A percentile compares a stretch with the other conserved stretches of the same genome.
Evolutionary conservation across 257 asterid genomes (phyloP).

Genomic region (Mitragyna speciosa): DNA sequence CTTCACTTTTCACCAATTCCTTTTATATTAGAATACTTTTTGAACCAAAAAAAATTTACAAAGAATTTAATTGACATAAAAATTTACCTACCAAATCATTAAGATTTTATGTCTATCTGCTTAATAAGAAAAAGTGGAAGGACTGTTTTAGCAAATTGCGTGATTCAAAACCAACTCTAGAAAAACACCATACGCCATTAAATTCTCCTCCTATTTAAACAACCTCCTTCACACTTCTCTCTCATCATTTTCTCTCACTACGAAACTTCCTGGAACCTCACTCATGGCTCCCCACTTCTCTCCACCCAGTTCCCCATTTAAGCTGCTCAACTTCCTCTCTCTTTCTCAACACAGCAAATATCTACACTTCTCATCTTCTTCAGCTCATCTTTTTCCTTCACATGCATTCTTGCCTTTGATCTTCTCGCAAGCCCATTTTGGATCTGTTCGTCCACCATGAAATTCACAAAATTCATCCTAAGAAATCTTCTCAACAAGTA

Average conservation of each 20-base stretch:
- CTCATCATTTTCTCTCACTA: conserved; percentile 28
- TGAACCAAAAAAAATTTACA: no score
- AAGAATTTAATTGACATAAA: no score
- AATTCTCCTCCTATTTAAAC: neutral
- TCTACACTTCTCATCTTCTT: neutral
- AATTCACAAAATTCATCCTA: conserved; percentile 49
- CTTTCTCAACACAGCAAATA: conserved; percentile 11
- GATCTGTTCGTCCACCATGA: conserved; percentile 32
- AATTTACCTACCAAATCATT: no score
- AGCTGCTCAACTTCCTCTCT: conserved; percentile 16
- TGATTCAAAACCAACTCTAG: neutral
- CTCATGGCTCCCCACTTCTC: conserved; percentile 28
- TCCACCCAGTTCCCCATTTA: conserved; percentile 15
- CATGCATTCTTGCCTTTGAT: neutral
- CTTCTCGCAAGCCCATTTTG: no score
- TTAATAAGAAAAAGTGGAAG: no score
- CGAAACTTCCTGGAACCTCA: conserved; percentile 69
- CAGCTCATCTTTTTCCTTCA: neutral
- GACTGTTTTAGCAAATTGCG: no score
- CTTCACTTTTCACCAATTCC: no score
- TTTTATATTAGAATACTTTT: no score
- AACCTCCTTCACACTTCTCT: neutral
- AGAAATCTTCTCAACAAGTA: conserved; percentile 39
- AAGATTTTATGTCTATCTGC: no score
- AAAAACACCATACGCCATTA: neutral